phyloP scores from a whole-genome alignment of 1,139 yeast species.

The Taphrina communis region DNA sequence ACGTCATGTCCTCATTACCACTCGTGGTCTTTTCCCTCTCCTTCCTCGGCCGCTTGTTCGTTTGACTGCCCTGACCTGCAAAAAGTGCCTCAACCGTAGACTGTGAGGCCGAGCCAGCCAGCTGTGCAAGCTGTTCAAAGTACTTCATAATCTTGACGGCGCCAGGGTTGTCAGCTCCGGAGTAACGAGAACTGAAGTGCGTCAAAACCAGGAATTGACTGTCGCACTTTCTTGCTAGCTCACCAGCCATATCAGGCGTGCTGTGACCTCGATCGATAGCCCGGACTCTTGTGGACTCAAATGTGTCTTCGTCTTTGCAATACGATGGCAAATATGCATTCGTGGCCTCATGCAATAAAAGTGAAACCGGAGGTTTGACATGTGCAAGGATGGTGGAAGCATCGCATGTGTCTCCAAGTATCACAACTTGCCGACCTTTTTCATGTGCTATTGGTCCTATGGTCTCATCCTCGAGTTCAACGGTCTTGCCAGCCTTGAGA shows the following conservation, averaged over 20 bases:
- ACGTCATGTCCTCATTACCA: not conserved
- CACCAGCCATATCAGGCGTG: constrained; percentile 41
- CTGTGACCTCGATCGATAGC: constrained; percentile 35
- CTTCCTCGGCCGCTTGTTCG: constrained; percentile 1
- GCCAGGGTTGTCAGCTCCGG: constrained; percentile 25
- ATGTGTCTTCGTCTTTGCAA: constrained; percentile 17
- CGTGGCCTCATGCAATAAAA: constrained; percentile 38
- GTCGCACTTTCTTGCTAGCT: constrained; percentile 21
- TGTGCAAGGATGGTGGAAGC: constrained; percentile 22
- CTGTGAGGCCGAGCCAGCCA: constrained; percentile 28
- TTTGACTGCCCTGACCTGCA: not conserved
- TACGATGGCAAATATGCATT: constrained; percentile 38
- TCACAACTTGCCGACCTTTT: constrained; percentile 32
- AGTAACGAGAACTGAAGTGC: constrained; percentile 38
- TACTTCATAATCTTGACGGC: constrained; percentile 27
- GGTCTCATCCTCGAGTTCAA: not conserved
- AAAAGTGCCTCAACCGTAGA: constrained; percentile 14
- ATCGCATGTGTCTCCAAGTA: constrained; percentile 38
- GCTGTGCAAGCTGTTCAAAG: constrained; percentile 30
- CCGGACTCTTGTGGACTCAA: constrained; percentile 13
- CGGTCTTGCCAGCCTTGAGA: constrained; percentile 20
- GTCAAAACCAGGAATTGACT: constrained; percentile 24
- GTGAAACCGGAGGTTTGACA: constrained; percentile 14
- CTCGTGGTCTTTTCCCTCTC: not conserved
- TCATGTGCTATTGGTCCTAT: constrained; percentile 15